These are phyloP conservation scores for Tylopilus sp. DNA, from an alignment of 768 basidiomycete species.

Conservation along the genomic window DNA sequence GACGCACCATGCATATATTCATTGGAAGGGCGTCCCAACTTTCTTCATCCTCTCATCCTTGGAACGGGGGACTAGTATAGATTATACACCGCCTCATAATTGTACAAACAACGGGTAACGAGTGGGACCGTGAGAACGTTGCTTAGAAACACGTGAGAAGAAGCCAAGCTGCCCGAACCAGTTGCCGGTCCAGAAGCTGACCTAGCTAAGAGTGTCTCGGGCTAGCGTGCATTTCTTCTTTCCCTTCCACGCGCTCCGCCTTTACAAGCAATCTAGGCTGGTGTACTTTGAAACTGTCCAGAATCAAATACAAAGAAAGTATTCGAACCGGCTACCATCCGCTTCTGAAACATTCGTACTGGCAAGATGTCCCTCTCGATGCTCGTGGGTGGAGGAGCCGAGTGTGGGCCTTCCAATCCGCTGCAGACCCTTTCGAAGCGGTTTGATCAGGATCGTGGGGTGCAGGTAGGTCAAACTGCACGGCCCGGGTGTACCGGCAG, in stretches of 20 bases:
- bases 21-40: conserved; percentile 6
- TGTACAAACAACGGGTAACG: conserved; percentile 14
- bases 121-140: not conserved
- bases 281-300: not conserved
- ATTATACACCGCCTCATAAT: conserved; percentile 26
- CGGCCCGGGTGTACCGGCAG: conserved; percentile 7
- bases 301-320: not conserved
- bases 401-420: conserved; percentile 85
- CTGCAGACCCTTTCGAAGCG: conserved; percentile 76
- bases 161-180: not conserved
- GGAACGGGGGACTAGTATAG: conserved; percentile 23
- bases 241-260: not conserved
- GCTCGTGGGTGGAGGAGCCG: conserved; percentile 61
- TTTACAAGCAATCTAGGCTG: not conserved
- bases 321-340: not conserved
- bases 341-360: not conserved
- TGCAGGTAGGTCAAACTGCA: conserved; percentile 50
- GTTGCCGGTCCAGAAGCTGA: not conserved
- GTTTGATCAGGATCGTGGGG: conserved; percentile 74
- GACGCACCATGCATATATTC: conserved; percentile 18
- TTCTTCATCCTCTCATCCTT: conserved; percentile 10
- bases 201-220: not conserved
- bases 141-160: conserved; percentile 15
- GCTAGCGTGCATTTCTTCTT: not conserved
- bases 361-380: conserved; percentile 70